Percentiles rank a stretch among this genome's conserved stretches.
These are phyloP conservation scores for Leishmania mexicana DNA, from an alignment of 208 protist genomes.

Conservation along the genomic window DNA sequence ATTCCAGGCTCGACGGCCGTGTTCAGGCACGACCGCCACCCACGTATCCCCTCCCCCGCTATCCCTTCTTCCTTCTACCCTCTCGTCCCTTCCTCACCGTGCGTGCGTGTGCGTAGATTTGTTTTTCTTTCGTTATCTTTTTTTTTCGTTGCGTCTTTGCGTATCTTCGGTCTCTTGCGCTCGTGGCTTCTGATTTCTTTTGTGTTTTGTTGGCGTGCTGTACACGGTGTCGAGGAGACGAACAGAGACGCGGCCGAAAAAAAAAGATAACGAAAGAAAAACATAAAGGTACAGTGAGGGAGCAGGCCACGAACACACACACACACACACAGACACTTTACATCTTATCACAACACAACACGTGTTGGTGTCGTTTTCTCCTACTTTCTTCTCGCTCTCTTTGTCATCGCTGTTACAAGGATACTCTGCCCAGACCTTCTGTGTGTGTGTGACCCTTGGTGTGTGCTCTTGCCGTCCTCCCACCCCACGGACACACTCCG, in stretches of 20 bases:
- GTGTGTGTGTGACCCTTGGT: not conserved
- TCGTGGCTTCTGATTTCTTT: too few relatives aligned
- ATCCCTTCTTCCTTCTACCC: slow-evolving; percentile 1
- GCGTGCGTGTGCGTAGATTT: not conserved
- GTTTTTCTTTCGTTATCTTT: not conserved
- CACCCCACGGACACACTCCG: not conserved
- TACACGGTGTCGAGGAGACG: not conserved
- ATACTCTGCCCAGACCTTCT: not conserved
- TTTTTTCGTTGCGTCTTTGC: too few relatives aligned
- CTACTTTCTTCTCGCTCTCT: too few relatives aligned
- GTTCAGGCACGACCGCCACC: too few relatives aligned
- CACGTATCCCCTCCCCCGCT: not conserved
- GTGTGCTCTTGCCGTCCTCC: not conserved
- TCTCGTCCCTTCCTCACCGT: not conserved
- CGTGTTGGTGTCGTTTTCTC: not conserved
- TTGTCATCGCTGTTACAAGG: not conserved
- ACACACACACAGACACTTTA: not conserved
- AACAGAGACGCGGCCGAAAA: not conserved
- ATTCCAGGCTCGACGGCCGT: not conserved
- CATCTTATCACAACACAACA: not conserved
- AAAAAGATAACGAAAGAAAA: not conserved
- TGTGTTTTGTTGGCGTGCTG: not conserved
- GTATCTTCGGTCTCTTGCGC: not conserved
- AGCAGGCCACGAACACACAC: too few relatives aligned
- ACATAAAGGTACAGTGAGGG: too few relatives aligned